Conservation (phyloP, 1,284 basidiomycete species). For the Puccinia polysora region DNA sequence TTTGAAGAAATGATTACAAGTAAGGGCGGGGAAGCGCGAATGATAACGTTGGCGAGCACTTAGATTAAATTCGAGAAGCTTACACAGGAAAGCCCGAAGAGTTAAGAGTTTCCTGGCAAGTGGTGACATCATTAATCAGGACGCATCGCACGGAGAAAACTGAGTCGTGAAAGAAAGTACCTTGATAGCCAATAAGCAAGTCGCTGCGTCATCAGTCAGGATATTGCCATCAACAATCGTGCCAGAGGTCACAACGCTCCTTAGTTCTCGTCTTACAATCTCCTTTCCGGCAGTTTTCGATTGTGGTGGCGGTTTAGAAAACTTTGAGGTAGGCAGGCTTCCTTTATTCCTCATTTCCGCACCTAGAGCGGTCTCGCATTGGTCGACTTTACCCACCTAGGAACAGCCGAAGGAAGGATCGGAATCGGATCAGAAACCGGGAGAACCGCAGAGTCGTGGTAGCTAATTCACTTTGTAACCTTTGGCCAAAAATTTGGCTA, state of each 20-base stretch:
- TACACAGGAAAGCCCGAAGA: constrained; percentile 46
- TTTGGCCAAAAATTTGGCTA: constrained; percentile 61
- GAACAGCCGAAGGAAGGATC: background rate
- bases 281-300: constrained; percentile 48
- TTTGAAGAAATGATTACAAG: constrained; percentile 33
- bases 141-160: background rate
- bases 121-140: background rate
- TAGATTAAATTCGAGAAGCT: constrained; percentile 35
- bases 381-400: constrained; percentile 82
- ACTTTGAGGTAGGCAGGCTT: constrained; percentile 50
- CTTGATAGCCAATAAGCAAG: constrained; percentile 87
- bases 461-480: constrained; percentile 45
- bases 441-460: constrained; percentile 57
- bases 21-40: too few species aligned
- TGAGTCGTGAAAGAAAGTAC: constrained; percentile 52
- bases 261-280: constrained; percentile 65
- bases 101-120: constrained; percentile 22
- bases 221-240: constrained; percentile 89
- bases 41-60: background rate
- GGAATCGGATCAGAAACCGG: constrained; percentile 70
- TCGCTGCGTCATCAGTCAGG: constrained; percentile 86
- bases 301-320: constrained; percentile 45
- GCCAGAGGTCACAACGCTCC: constrained; percentile 93
- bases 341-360: constrained; percentile 59
- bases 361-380: constrained; percentile 81